Conservation (phyloP, 345 rosid genomes). For the Psidium guajava region DNA sequence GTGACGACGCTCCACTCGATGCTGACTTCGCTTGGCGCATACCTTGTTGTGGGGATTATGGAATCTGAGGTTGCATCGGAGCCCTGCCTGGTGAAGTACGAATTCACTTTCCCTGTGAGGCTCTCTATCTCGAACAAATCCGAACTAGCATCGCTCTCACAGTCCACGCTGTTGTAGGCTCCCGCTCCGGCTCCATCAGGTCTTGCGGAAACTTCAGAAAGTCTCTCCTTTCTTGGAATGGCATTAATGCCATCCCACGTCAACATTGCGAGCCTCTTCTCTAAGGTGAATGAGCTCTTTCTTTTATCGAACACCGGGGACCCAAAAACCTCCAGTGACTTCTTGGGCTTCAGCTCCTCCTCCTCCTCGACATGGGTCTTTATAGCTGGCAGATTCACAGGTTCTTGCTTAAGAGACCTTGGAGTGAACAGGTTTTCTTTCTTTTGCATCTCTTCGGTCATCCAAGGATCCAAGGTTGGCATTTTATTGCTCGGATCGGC, state of each 20-base stretch:
- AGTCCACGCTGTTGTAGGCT: constrained; percentile 5
- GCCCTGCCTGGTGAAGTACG: constrained; percentile 46
- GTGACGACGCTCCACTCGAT: constrained; percentile 89
- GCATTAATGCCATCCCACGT: constrained; percentile 24
- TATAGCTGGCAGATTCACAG: constrained; percentile 6
- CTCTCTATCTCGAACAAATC: constrained; percentile 88
- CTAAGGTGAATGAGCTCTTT: constrained; percentile 16
- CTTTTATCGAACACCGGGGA: constrained; percentile 31
- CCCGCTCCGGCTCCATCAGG: constrained; percentile 8
- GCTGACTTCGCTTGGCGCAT: constrained; percentile 86
- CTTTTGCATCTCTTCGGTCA: constrained; percentile 1
- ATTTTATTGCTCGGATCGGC: constrained; percentile 1
- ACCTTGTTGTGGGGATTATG: constrained; percentile 31
- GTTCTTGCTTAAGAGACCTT: neutral
- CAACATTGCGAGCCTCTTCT: constrained; percentile 33
- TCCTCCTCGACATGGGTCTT: neutral
- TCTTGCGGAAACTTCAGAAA: neutral
- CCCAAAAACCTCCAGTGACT: constrained; percentile 56
- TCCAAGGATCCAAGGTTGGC: constrained; percentile 3
- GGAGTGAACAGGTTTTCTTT: neutral
- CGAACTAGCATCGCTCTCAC: constrained; percentile 64
- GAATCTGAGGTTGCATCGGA: constrained; percentile 42
- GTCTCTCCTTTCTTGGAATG: constrained; percentile 16
- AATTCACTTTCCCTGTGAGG: constrained; percentile 47
- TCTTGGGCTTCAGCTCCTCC: constrained; percentile 21